Evolutionary conservation across 2,329 filamentous ascomycete genomes (phyloP), one percentile per base, ranked within the genome.

Genomic region (Colletotrichum theobromicola): DNA sequence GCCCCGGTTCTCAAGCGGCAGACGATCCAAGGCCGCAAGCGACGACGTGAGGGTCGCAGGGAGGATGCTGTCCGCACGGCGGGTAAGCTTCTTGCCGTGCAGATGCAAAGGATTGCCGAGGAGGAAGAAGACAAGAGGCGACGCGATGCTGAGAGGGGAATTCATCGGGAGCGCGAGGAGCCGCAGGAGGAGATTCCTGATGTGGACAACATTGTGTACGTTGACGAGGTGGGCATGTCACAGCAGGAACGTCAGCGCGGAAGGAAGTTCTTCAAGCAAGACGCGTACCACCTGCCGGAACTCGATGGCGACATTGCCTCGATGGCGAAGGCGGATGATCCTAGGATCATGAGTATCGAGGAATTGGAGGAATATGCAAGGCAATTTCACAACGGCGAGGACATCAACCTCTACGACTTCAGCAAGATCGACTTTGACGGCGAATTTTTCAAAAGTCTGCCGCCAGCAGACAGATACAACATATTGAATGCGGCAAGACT

Each of bases 401-500:
- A 98, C 82, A 94, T 98, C 79, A 93, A 93, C 77, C 84, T 96
- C 7, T 98, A 98, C 84, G 96, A 98, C 84, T 99, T 99, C 81
- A 97, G 94, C 81, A 98, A 98, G 84, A 99, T 99, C 79, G 97
- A 99, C 81, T 99, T 98, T 80, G 94, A 98, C 77, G 95, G 96
- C 77, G 92, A 96, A 15, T 99, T 99, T 84, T 99, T 99, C 85
- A 91, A 94, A 82, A 98, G 95, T 81, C 85, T 99, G 72, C 97
- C 97, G 0, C 89, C 95, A 2, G 93, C 93, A 3, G 97, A 99
- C 85, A 92, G 96, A 63, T 99, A 99, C 87, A 98, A 98, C 79
- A 99, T 99, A 67, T 86, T 99, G 26, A 99, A 99, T 81, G 97
- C 97, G 2, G 97, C 97, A 2, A 90, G 97, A 75, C 82, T 99